Conservation (phyloP, 1,284 basidiomycete species). For the Naganishia liquefaciens region DNA sequence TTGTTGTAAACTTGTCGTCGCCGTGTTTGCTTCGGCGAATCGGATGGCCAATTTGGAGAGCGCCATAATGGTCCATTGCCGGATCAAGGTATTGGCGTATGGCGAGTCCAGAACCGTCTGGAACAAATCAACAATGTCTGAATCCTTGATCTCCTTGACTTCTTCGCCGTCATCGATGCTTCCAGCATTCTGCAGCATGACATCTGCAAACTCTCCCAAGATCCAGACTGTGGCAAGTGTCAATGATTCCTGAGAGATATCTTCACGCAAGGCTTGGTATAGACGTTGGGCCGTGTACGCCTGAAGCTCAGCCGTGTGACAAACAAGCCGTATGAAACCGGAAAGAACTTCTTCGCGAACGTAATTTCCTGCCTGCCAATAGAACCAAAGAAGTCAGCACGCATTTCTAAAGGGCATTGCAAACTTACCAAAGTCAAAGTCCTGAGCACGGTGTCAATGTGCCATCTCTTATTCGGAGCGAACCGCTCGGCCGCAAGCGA, state of each 20-base stretch:
- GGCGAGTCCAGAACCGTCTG: conserved; percentile 88
- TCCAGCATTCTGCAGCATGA: conserved; percentile 76
- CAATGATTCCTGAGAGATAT: conserved; percentile 94
- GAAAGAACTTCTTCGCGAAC: conserved; percentile 95
- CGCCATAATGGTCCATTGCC: conserved; percentile 88
- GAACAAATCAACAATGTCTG: conserved; percentile 81
- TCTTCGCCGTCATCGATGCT: conserved; percentile 81
- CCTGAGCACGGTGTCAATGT: conserved; percentile 94
- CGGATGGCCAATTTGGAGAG: conserved; percentile 89
- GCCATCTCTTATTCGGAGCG: conserved; percentile 98
- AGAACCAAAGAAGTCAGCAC: background rate
- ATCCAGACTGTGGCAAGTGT: conserved; percentile 94
- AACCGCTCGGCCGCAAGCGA: conserved; percentile 93
- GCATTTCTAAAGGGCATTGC: background rate
- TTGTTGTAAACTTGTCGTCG: conserved; percentile 68
- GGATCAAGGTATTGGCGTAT: conserved; percentile 85
- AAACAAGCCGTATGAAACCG: conserved; percentile 91
- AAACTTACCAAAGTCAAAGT: conserved; percentile 83
- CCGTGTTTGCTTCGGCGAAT: conserved; percentile 52
- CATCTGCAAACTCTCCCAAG: conserved; percentile 93
- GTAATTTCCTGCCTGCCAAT: conserved; percentile 86
- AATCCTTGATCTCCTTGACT: conserved; percentile 50
- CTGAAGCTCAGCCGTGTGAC: conserved; percentile 95
- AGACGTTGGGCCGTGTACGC: conserved; percentile 92
- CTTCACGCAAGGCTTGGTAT: conserved; percentile 80